Conservation (phyloP, 176 grass and related monocot genomes). For the Olyra latifolia region DNA sequence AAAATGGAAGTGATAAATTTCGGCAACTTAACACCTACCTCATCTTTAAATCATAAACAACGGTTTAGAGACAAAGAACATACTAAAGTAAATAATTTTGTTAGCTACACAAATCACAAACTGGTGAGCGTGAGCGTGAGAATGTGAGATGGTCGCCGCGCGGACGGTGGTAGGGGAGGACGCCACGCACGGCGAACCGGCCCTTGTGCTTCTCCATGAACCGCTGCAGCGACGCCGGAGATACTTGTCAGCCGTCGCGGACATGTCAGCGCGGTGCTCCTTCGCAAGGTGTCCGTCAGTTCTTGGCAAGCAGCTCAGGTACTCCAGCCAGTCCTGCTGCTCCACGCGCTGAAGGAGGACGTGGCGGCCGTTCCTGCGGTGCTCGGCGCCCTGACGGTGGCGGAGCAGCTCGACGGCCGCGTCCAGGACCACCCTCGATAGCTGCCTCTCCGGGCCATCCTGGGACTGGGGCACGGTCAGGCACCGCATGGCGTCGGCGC, state of each 20-base stretch:
- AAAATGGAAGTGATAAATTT: no score
- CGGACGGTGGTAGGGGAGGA: no score
- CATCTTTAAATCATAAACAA: no score
- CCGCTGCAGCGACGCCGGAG: no score
- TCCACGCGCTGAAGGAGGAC: slow-evolving; percentile 3
- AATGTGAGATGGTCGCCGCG: no score
- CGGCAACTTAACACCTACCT: no score
- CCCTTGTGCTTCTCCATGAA: no score
- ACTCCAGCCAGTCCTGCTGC: slow-evolving; percentile 32
- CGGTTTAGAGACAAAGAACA: no score
- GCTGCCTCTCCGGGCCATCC: slow-evolving; percentile 23
- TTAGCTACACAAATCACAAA: no score
- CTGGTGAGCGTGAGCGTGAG: no score
- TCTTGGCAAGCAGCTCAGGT: neutral
- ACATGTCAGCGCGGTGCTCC: slow-evolving; percentile 2
- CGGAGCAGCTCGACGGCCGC: slow-evolving; percentile 6
- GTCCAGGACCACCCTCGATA: slow-evolving; percentile 1
- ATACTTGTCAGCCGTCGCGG: slow-evolving; percentile 2
- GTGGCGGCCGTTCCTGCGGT: neutral
- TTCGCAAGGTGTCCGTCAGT: neutral
- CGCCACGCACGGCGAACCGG: no score
- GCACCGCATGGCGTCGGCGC: slow-evolving; percentile 22
- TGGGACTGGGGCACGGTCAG: slow-evolving; percentile 13
- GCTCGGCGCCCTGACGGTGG: neutral
- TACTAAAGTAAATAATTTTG: no score